Evolutionary conservation across 306 rosid genomes (phyloP), one percentile per base, ranked within the genome.

Genomic region (Leucaena leucocephala): DNA sequence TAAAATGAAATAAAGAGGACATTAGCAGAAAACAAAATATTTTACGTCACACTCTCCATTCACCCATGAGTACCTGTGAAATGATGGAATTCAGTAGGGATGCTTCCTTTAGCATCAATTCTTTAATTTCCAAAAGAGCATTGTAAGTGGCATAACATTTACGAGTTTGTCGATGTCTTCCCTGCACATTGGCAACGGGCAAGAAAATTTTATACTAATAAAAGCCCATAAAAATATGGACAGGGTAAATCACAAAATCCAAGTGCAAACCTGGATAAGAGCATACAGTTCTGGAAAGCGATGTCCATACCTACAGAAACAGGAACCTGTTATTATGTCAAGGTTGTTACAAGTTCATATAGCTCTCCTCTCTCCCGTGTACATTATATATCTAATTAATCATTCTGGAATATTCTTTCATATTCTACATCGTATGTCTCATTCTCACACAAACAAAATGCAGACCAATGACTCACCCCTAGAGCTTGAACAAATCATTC

Each of bases 101-200:
- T 68, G 86, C 87, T 87, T 95, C 98, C 88, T 93, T 95, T 34
- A 87, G 71, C 97, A 93, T 93, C 92, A 93, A 78, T 63, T 91
- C 98, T 85, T 95, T 95, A 43, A 88, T 95, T 88, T 95, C 98
- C 91, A 91, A 81, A 36, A 93, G 94, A 75, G 98, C 92, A 85
- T 95, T 95, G 84, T 88, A 90, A 34, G 98, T 93, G 44, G 92
- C 90, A 83, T 92, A 95, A 72, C 84, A 86, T 87, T 89, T 91
- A 68, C 86, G 92, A 42, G 98, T 95, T 75, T 92, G 97, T 65
- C 82, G 84, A 84, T 86, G 97, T 71, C 90, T 95, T 61, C 90
- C 96, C 93, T 95, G 88, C 49, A 71, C 43, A 76, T 49, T 57
- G 50, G 66, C 61, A 83, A 74, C 40, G 45, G 57, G 21, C 79